Evolutionary conservation across 2,329 filamentous ascomycete genomes (phyloP), one percentile per base, ranked within the genome.

Genomic region (Colletotrichum sp.): DNA sequence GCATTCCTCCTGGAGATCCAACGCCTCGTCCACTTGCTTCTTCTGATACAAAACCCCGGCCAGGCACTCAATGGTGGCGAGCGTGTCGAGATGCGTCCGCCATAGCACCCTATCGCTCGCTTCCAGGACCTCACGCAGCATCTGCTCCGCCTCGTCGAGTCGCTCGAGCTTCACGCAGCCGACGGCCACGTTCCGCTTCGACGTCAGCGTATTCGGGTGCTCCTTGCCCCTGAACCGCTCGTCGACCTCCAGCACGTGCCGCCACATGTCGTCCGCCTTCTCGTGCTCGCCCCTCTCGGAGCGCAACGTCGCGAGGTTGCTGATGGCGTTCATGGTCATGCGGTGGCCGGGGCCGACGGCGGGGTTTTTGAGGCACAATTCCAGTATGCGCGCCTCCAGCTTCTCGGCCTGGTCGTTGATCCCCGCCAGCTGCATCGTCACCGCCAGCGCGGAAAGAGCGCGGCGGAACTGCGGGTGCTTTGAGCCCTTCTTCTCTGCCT

Each of bases 81-180:
- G 65, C 4, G 57, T 73, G n/a, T 73, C 71, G 9, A 59, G 26
- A 32, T 72, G 70, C 7, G 34, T 36, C 15, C 63, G 49, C 63
- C 70, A 67, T 7, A 72, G 26, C 18, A 72, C n/a, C 28, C 16
- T 68, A 2, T 72, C 70, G 9, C 70, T 66, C 1, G 39, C 26
- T 1, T 69, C 62, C 18, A 85, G 71, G 5, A 82, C 81, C 8
- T 82, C 80, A 1, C 78, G 79, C 2, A 84, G 78, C 77, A 85
- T 80, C 21, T 55, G 26, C 32, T 81, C 79, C 0, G 83, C 85
- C 52, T 85, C 82, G 18, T 76, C 79, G 26, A 85, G 84, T 0
- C 82, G 82, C 59, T 82, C 81, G 6, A 85, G 78, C 72, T 84
- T 73, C n/a, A 57, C 59, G 30, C 39, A 68, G 0, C 67, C 73